Percentiles rank a stretch among this genome's conserved stretches.
Conservation (phyloP, 495 filamentous ascomycete species). For the Collariella sp. region DNA sequence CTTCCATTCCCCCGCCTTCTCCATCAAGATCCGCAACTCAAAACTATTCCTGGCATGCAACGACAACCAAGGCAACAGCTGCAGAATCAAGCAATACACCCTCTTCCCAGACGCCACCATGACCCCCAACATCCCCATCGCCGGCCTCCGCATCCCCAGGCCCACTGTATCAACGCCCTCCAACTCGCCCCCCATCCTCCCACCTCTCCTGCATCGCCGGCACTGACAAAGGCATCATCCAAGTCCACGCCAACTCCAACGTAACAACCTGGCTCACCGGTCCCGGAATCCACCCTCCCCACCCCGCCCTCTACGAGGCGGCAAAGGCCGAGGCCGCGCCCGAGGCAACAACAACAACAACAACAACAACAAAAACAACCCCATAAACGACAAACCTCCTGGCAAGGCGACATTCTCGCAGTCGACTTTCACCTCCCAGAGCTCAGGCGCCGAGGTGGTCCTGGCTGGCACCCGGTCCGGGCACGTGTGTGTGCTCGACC, state of each 20-base stretch:
- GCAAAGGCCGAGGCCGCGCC: neutral
- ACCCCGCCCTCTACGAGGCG: neutral
- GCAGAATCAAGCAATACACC: slow-evolving; percentile 12
- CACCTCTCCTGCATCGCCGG: slow-evolving; percentile 25
- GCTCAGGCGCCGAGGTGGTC: slow-evolving; percentile 22
- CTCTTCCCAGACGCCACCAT: too few relatives aligned
- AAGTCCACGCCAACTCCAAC: slow-evolving; percentile 2
- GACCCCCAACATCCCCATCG: neutral
- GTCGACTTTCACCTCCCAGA: slow-evolving; percentile 23
- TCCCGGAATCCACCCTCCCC: neutral
- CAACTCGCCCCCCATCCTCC: neutral
- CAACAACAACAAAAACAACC: neutral
- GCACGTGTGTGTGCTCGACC: slow-evolving; percentile 26
- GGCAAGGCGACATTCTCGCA: slow-evolving; percentile 17
- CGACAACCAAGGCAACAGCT: neutral
- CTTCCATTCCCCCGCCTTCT: slow-evolving; percentile 3
- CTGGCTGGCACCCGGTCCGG: slow-evolving; percentile 33
- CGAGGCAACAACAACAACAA: neutral
- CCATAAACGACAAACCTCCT: neutral
- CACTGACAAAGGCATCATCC: slow-evolving; percentile 25
- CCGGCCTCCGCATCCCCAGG: neutral
- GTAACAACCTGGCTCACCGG: slow-evolving; percentile 13
- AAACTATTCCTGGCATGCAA: slow-evolving; percentile 24
- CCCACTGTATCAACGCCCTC: slow-evolving; percentile 4
- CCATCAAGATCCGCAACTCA: slow-evolving; percentile 25